These are phyloP conservation scores for Solanum hybrid DNA, from an alignment of 305 asterid genomes.

Conservation along the genomic window DNA sequence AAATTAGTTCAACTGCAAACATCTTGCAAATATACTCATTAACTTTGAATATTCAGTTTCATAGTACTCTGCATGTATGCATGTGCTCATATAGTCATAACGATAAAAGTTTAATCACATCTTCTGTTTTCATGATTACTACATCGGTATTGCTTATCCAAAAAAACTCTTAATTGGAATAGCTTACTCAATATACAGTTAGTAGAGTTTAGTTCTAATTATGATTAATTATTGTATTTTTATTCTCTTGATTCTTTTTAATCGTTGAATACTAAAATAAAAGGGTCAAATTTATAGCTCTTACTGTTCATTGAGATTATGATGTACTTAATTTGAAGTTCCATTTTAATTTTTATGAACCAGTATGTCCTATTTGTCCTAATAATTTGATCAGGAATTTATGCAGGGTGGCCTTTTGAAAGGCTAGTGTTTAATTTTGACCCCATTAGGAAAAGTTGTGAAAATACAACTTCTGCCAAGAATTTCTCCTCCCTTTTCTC, in stretches of 20 bases:
- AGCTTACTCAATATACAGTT: not conserved
- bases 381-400: too few species aligned
- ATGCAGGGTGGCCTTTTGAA: not conserved
- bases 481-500: not conserved
- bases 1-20: not conserved
- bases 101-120: not conserved
- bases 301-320: not conserved
- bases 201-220: not conserved
- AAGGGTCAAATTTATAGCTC: not conserved
- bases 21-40: not conserved
- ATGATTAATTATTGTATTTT: not conserved
- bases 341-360: not conserved
- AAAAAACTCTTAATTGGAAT: not conserved
- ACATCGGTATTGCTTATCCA: not conserved
- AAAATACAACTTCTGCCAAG: not conserved
- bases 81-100: not conserved
- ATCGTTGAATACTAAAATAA: not conserved
- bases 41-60: not conserved
- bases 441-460: not conserved
- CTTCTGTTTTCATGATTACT: not conserved
- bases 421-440: not conserved
- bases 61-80: not conserved
- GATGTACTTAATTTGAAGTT: not conserved
- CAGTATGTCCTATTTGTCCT: not conserved
- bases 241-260: not conserved